These are phyloP conservation scores for Rhododendron molle DNA, from an alignment of 148 eudicot species.

Conservation along the genomic window DNA sequence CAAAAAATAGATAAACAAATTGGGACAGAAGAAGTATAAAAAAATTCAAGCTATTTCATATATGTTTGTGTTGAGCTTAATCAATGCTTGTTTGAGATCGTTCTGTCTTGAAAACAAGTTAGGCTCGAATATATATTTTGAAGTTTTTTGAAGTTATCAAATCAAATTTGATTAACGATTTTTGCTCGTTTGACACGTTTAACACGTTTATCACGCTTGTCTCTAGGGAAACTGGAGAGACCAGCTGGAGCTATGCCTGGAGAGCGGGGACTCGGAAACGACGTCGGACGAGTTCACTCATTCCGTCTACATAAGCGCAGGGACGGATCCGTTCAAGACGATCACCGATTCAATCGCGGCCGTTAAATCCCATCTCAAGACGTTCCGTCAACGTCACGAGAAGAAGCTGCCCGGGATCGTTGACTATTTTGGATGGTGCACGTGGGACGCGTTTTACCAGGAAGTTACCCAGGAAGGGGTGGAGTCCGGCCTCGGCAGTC, in stretches of 20 bases:
- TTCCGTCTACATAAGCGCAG: slow-evolving; percentile 47
- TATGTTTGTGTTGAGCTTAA: too few species aligned
- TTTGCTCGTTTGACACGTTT: too few species aligned
- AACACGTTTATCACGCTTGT: too few species aligned
- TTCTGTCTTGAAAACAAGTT: too few species aligned
- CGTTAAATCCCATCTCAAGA: slow-evolving; percentile 60
- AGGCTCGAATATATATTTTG: too few species aligned
- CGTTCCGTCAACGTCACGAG: slow-evolving; percentile 63
- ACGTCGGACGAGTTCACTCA: slow-evolving; percentile 39
- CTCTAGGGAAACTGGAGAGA: slow-evolving; percentile 57
- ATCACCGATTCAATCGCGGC: slow-evolving; percentile 52
- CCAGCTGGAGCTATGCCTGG: slow-evolving; percentile 67
- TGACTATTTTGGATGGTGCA: slow-evolving; percentile 90
- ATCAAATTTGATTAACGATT: too few species aligned
- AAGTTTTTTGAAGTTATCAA: too few species aligned
- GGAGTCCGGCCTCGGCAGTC: slow-evolving; percentile 67
- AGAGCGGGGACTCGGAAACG: slow-evolving; percentile 63
- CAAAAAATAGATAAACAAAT: too few species aligned
- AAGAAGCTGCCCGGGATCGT: slow-evolving; percentile 65
- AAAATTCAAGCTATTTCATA: too few species aligned
- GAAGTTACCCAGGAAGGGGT: slow-evolving; percentile 88
- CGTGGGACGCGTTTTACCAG: slow-evolving; percentile 96
- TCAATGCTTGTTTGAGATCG: too few species aligned
- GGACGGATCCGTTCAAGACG: slow-evolving; percentile 60
- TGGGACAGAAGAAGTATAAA: accelerated